phyloP scores from a whole-genome alignment of 306 rosid genomes.

The Dryas alaskensis region DNA sequence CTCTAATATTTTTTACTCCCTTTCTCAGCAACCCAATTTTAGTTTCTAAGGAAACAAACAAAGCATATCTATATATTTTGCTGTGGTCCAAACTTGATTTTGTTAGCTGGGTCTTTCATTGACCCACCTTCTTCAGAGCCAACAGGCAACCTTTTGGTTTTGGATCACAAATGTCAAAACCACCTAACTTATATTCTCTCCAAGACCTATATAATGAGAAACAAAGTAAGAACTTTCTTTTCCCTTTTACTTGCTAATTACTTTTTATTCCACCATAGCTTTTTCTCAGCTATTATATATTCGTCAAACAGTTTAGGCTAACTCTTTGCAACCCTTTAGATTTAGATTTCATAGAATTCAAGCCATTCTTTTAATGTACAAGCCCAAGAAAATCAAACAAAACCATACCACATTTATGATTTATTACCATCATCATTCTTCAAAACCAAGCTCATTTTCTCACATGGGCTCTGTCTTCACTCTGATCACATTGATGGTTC shows the following conservation, averaged over 20 bases:
- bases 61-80: not conserved
- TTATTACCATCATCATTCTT: not conserved
- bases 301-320: slow-evolving; percentile 24
- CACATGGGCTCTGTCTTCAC: slow-evolving; percentile 56
- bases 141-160: slow-evolving; percentile 31
- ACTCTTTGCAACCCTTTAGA: slow-evolving; percentile 28
- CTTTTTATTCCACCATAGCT: slow-evolving; percentile 31
- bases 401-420: not conserved
- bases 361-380: slow-evolving; percentile 21
- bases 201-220: slow-evolving; percentile 32
- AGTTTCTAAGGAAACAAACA: slow-evolving; percentile 15
- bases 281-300: slow-evolving; percentile 30
- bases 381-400: slow-evolving; percentile 17
- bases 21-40: not conserved
- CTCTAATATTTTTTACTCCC: slow-evolving; percentile 4
- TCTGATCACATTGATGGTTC: slow-evolving; percentile 37
- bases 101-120: slow-evolving; percentile 11
- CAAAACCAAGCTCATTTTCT: slow-evolving; percentile 23
- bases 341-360: slow-evolving; percentile 19
- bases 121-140: slow-evolving; percentile 30
- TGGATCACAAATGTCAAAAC: slow-evolving; percentile 32
- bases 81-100: not conserved
- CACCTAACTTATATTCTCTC: slow-evolving; percentile 28
- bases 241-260: slow-evolving; percentile 30
- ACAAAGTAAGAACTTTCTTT: slow-evolving; percentile 34